Evolutionary conservation across 177 flowering plant genomes (phyloP).

Genomic region (Tripterygium wilfordii): DNA sequence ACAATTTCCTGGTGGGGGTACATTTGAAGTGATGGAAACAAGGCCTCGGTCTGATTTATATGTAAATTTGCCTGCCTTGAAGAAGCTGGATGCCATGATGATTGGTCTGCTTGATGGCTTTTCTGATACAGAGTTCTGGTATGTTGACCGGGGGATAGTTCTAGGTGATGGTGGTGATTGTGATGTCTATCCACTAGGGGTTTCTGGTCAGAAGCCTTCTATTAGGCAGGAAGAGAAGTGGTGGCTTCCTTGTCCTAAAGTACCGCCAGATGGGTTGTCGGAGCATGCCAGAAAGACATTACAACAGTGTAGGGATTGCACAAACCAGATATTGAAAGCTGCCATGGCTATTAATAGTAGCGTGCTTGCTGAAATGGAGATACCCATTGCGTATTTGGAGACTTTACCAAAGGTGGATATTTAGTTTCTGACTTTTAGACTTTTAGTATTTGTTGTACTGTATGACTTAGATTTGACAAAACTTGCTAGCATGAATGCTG

Average conservation of each 20-base stretch:
- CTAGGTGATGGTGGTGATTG: slow-evolving; percentile 28
- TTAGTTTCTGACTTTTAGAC: slow-evolving; percentile 2
- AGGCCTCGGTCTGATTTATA: slow-evolving; percentile 54
- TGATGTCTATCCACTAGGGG: slow-evolving; percentile 20
- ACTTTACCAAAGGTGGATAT: slow-evolving; percentile 56
- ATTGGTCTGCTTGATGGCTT: slow-evolving; percentile 63
- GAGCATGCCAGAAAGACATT: slow-evolving; percentile 52
- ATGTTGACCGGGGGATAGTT: slow-evolving; percentile 50
- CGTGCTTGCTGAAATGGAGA: slow-evolving; percentile 69
- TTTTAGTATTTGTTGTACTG: too few species aligned
- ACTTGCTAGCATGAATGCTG: too few species aligned
- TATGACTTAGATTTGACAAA: too few species aligned
- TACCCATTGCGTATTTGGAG: slow-evolving; percentile 50
- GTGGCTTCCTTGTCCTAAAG: slow-evolving; percentile 71
- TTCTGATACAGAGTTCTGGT: slow-evolving; percentile 51
- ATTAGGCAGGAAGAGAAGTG: slow-evolving; percentile 73
- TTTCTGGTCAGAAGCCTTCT: slow-evolving; percentile 40
- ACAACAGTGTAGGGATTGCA: slow-evolving; percentile 60
- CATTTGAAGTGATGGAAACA: slow-evolving; percentile 62
- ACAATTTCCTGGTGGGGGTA: slow-evolving; percentile 57
- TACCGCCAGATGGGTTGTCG: slow-evolving; percentile 54
- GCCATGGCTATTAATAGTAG: slow-evolving; percentile 64
- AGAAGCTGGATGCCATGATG: slow-evolving; percentile 71
- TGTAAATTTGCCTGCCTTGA: slow-evolving; percentile 60
- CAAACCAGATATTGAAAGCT: slow-evolving; percentile 63